A percentile compares a stretch with the other conserved stretches of the same genome.
phyloP scores from a whole-genome alignment of 768 basidiomycete genomes.

The Mycena leptocephala region DNA sequence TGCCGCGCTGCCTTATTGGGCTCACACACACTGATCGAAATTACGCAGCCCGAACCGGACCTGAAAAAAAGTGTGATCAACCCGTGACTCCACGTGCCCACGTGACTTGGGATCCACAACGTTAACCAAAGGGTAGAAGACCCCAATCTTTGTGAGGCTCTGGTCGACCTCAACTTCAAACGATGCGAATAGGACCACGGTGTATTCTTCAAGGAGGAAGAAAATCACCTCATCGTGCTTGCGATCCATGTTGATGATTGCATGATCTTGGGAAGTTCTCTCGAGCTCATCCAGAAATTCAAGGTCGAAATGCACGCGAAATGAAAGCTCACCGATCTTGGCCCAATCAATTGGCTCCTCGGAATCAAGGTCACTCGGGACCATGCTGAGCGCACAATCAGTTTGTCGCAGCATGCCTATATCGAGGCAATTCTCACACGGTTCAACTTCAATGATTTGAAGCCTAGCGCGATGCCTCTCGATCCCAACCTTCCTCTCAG shows the following conservation, averaged over 20 bases:
- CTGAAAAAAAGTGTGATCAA: too few species aligned
- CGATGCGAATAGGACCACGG: constrained; percentile 39
- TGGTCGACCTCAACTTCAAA: neutral
- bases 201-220: constrained; percentile 39
- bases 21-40: too few species aligned
- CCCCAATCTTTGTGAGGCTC: neutral
- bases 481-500: neutral
- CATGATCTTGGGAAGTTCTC: constrained; percentile 26
- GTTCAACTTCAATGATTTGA: neutral
- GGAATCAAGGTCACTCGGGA: neutral
- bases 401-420: neutral
- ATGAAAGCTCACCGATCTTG: neutral
- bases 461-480: neutral
- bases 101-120: too few species aligned
- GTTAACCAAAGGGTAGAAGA: too few species aligned
- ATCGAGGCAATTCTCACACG: neutral
- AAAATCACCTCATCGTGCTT: constrained; percentile 37
- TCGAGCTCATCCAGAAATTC: neutral
- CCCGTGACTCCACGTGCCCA: too few species aligned
- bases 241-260: constrained; percentile 48
- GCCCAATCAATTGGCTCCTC: neutral
- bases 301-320: neutral
- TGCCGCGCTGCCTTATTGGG: too few species aligned
- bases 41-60: too few species aligned
- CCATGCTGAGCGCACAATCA: neutral